phyloP scores from a whole-genome alignment of 1,139 yeast genomes.

The Kodamaea sp. region DNA sequence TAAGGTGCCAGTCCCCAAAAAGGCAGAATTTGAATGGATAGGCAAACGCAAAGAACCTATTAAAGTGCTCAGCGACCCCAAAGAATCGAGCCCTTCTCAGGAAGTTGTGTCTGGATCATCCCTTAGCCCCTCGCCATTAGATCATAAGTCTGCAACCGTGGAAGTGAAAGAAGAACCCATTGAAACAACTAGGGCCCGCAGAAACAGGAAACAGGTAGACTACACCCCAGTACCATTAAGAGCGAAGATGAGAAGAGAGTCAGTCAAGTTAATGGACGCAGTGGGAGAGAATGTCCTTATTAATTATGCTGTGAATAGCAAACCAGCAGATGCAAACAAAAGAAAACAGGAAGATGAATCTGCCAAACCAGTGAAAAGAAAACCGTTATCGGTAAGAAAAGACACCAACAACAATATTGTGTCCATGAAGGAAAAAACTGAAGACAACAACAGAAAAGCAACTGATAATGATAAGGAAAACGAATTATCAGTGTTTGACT shows the following conservation, averaged over 20 bases:
- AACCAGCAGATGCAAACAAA: slow-evolving; percentile 2
- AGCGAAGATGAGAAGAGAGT: slow-evolving; percentile 70
- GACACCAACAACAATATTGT: slow-evolving; percentile 3
- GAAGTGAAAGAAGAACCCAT: slow-evolving; percentile 26
- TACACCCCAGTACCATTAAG: slow-evolving; percentile 71
- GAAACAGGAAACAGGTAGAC: slow-evolving; percentile 56
- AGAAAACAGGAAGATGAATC: background rate
- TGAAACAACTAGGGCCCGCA: slow-evolving; percentile 9
- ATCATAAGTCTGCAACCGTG: background rate
- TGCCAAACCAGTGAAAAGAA: slow-evolving; percentile 2
- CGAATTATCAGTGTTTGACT: slow-evolving; percentile 29
- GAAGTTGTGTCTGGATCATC: too few species aligned
- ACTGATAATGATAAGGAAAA: slow-evolving; percentile 5
- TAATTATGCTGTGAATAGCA: slow-evolving; percentile 43
- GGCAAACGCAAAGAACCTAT: background rate
- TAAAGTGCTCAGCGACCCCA: background rate
- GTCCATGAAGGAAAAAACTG: background rate
- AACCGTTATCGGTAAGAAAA: slow-evolving; percentile 5
- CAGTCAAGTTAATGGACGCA: slow-evolving; percentile 62
- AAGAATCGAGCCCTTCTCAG: background rate
- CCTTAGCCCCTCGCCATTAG: too few species aligned
- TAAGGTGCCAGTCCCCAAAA: background rate
- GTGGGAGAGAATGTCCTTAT: slow-evolving; percentile 36
- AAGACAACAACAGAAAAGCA: background rate
- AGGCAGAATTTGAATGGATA: background rate